Percentiles rank a stretch among this genome's conserved stretches.
Evolutionary conservation across 2,329 filamentous ascomycete genomes (phyloP).

Genomic region (Coleophoma eucalyptorum): DNA sequence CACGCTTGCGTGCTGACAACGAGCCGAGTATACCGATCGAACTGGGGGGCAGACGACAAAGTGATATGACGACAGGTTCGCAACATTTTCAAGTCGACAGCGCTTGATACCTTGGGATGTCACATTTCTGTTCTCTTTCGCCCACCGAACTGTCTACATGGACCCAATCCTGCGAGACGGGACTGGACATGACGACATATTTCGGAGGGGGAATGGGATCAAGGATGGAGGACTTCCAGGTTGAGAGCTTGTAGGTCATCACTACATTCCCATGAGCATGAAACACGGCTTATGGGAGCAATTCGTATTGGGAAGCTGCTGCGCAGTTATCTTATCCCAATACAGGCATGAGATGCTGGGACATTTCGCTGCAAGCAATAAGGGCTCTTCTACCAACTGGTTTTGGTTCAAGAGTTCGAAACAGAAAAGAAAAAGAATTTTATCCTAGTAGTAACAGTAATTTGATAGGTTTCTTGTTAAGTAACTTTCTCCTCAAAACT

Average conservation of each 20-base stretch:
- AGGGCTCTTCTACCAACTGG: neutral
- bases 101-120: neutral
- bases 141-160: constrained; percentile 2
- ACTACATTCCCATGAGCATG: constrained; percentile 19
- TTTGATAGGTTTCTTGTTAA: no score
- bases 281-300: neutral
- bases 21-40: constrained; percentile 1
- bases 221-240: neutral
- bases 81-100: constrained; percentile 11
- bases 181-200: constrained; percentile 8
- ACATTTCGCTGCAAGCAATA: neutral
- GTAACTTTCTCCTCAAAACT: no score
- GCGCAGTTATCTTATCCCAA: neutral
- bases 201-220: constrained; percentile 3
- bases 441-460: constrained; percentile 1
- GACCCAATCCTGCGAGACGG: constrained; percentile 10
- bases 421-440: neutral
- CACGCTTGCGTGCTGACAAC: constrained; percentile 23
- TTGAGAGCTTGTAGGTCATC: constrained; percentile 22
- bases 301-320: neutral
- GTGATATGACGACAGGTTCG: constrained; percentile 11
- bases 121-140: constrained; percentile 7
- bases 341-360: constrained; percentile 3
- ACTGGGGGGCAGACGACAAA: constrained; percentile 5
- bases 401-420: neutral